Percentiles rank a stretch among this genome's conserved stretches.
These are phyloP conservation scores for Pichia insulana DNA, from an alignment of 805 yeast species.

Conservation along the genomic window DNA sequence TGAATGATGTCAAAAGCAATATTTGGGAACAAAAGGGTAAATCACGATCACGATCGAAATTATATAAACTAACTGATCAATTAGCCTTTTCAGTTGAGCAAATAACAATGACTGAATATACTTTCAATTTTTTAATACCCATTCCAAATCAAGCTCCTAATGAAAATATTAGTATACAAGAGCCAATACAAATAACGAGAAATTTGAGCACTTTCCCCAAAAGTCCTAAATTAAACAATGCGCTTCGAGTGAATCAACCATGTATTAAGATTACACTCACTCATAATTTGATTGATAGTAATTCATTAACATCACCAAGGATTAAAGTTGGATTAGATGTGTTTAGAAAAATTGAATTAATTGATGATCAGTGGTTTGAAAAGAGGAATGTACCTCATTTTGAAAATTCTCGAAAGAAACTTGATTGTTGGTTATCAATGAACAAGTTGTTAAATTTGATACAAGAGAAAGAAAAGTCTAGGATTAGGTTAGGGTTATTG, in stretches of 20 bases:
- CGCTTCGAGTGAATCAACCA: constrained; percentile 7
- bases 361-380: constrained; percentile 12
- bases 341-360: constrained; percentile 6
- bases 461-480: constrained; percentile 16
- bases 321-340: constrained; percentile 12
- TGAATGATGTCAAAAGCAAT: constrained; percentile 1
- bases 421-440: constrained; percentile 12
- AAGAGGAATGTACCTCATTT: constrained; percentile 7
- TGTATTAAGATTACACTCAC: constrained; percentile 13
- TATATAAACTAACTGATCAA: constrained; percentile 15
- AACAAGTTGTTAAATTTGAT: constrained; percentile 19
- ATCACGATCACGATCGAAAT: constrained; percentile 2
- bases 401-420: constrained; percentile 6
- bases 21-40: constrained; percentile 1
- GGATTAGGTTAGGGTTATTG: constrained; percentile 16
- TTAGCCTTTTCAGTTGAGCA: constrained; percentile 20
- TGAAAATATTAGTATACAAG: constrained; percentile 15
- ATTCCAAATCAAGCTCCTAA: constrained; percentile 16
- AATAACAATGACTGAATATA: constrained; percentile 11
- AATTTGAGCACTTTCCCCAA: constrained; percentile 4
- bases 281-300: constrained; percentile 12
- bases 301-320: constrained; percentile 11
- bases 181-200: constrained; percentile 5
- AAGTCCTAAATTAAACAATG: constrained; percentile 2
- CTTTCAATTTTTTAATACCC: constrained; percentile 21